Conservation (phyloP, 306 rosid genomes). For the Luffa aegyptiaca region DNA sequence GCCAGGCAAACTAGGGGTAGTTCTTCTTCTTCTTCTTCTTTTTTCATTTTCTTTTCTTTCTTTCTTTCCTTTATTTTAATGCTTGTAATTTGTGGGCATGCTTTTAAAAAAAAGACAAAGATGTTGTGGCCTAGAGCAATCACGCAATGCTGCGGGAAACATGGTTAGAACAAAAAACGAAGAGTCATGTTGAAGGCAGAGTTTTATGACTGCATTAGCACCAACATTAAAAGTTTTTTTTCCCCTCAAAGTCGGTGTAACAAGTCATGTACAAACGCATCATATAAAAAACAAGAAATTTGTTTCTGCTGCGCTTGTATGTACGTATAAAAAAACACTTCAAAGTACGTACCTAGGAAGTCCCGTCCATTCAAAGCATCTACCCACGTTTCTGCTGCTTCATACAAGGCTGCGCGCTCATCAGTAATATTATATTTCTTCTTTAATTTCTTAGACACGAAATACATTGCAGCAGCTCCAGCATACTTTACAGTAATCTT, state of each 20-base stretch:
- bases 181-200: neutral
- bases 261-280: neutral
- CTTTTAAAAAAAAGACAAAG: neutral
- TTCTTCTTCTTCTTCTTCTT: neutral
- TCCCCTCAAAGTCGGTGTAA: neutral
- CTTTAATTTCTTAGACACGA: conserved; percentile 86
- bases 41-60: neutral
- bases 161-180: neutral
- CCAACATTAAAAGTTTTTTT: neutral
- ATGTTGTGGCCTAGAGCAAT: neutral
- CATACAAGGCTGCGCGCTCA: conserved; percentile 88
- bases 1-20: neutral
- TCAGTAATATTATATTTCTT: conserved; percentile 91
- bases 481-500: conserved; percentile 77
- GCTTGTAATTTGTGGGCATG: neutral
- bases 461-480: conserved; percentile 98
- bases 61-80: neutral
- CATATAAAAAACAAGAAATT: neutral
- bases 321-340: neutral
- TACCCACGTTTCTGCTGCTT: conserved; percentile 97
- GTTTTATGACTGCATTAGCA: neutral
- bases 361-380: conserved; percentile 78
- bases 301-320: neutral
- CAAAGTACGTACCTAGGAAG: conserved; percentile 60
- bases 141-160: neutral